A percentile compares a stretch with the other conserved stretches of the same genome.
These are phyloP conservation scores for Polytrichum commune DNA, from an alignment of 225 moss, liverwort and hornwort species.

Conservation along the genomic window DNA sequence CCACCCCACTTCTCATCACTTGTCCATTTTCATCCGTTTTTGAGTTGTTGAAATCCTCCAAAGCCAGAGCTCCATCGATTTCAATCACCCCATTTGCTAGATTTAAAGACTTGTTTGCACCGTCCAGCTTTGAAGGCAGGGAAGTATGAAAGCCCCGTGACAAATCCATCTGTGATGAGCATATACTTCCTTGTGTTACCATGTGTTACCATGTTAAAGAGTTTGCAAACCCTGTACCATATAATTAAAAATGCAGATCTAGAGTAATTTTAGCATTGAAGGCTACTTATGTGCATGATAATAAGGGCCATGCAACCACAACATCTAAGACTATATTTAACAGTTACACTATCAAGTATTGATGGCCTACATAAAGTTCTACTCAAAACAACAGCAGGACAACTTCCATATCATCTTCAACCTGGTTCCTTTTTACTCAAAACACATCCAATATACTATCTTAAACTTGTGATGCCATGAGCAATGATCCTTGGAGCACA, in stretches of 20 bases:
- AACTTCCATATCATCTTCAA: slow-evolving; percentile 1
- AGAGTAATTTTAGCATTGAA: no score
- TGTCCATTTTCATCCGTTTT: slow-evolving; percentile 55
- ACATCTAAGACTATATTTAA: neutral
- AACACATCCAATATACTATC: neutral
- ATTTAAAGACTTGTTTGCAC: slow-evolving; percentile 47
- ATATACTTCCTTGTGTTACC: slow-evolving; percentile 2
- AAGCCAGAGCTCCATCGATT: slow-evolving; percentile 45
- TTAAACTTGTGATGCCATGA: neutral
- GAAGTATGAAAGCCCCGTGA: slow-evolving; percentile 30
- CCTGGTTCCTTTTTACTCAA: neutral
- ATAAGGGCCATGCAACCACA: no score
- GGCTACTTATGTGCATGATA: no score
- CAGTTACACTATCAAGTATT: neutral
- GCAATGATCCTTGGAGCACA: no score
- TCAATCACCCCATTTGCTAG: slow-evolving; percentile 68
- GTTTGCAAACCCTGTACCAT: slow-evolving; percentile 13
- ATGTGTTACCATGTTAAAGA: slow-evolving; percentile 13
- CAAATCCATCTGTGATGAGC: slow-evolving; percentile 40
- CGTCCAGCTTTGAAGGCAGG: slow-evolving; percentile 39
- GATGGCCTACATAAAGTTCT: neutral
- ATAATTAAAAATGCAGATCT: no score
- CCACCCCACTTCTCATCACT: slow-evolving; percentile 57
- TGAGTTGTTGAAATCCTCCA: slow-evolving; percentile 50
- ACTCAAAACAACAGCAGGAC: neutral